These are phyloP conservation scores for Heterobasidion irregulare DNA, from an alignment of 1,284 basidiomycete species.

Conservation along the genomic window DNA sequence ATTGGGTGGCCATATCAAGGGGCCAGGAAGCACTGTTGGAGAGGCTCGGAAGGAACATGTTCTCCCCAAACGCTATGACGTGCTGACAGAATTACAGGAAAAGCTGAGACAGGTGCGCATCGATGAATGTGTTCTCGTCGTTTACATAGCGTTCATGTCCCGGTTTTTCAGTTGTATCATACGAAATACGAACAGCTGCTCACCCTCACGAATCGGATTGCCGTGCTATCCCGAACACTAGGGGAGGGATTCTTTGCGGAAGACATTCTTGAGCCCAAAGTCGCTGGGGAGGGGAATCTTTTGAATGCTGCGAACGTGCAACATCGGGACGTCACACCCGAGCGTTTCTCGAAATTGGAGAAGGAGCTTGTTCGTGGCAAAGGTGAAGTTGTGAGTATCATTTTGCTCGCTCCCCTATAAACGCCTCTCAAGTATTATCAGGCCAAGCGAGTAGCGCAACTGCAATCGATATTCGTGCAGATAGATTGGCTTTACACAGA, in stretches of 20 bases:
- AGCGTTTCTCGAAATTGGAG: conserved; percentile 69
- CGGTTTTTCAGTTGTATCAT: conserved; percentile 50
- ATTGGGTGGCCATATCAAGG: conserved; percentile 63
- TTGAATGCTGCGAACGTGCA: conserved; percentile 10
- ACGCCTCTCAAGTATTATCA: conserved; percentile 18
- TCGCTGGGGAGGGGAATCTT: conserved; percentile 27
- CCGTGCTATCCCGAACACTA: conserved; percentile 46
- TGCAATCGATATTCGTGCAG: conserved; percentile 58
- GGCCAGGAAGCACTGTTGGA: conserved; percentile 35
- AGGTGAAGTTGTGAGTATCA: conserved; percentile 59
- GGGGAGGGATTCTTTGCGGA: conserved; percentile 50
- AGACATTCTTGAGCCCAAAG: conserved; percentile 45
- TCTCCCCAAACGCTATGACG: conserved; percentile 59
- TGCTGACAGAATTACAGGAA: conserved; percentile 59
- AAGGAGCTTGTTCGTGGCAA: conserved; percentile 76
- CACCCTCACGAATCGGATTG: conserved; percentile 56
- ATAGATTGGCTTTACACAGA: conserved; percentile 78
- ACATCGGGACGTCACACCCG: conserved; percentile 64
- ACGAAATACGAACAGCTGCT: conserved; percentile 71
- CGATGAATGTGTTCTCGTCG: not conserved
- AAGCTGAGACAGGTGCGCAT: conserved; percentile 62
- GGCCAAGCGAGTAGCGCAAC: conserved; percentile 58
- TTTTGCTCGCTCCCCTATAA: not conserved
- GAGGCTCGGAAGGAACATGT: conserved; percentile 54
- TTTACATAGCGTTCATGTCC: not conserved